Conservation (phyloP, 1,284 basidiomycete genomes). For the Ganoderma boninense region DNA sequence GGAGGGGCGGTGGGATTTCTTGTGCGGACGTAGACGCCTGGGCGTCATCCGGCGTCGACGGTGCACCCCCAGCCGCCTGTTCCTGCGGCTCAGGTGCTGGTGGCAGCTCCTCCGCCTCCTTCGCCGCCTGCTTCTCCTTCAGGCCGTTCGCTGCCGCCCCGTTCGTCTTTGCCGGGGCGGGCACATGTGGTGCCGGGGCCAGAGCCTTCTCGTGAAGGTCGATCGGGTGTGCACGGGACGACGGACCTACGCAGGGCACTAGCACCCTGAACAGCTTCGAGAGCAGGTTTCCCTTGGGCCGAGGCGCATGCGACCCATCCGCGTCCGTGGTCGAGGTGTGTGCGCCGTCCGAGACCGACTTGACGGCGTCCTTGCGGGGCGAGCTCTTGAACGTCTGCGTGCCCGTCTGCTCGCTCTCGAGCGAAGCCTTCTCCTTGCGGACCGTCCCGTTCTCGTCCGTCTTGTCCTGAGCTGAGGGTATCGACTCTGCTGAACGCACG, state of each 20-base stretch:
- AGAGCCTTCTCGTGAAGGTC: conserved; percentile 38
- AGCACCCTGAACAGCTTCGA: conserved; percentile 56
- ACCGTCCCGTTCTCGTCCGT: conserved; percentile 38
- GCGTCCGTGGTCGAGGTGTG: conserved; percentile 44
- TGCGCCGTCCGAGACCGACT: conserved; percentile 48
- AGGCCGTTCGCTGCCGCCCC: conserved; percentile 34
- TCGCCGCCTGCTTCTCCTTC: conserved; percentile 43
- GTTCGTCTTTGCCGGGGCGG: conserved; percentile 20
- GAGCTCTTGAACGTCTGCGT: conserved; percentile 44
- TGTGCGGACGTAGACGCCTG: conserved; percentile 26
- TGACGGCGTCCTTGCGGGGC: conserved; percentile 45
- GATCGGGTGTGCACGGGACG: conserved; percentile 46
- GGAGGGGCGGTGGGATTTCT: conserved; percentile 35
- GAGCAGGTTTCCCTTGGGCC: conserved; percentile 50
- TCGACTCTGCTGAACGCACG: conserved; percentile 25
- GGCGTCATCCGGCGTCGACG: conserved; percentile 26
- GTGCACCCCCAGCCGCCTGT: conserved; percentile 5
- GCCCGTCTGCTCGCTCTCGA: conserved; percentile 48
- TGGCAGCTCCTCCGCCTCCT: conserved; percentile 40
- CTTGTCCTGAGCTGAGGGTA: conserved; percentile 25
- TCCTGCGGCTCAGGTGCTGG: conserved; percentile 29
- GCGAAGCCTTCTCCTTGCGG: conserved; percentile 53
- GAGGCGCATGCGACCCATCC: conserved; percentile 29
- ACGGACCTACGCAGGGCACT: conserved; percentile 57
- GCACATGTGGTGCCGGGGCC: conserved; percentile 14